Percentiles rank a stretch among this genome's conserved stretches.
phyloP scores from a whole-genome alignment of 2,329 filamentous ascomycete species.

The Fusarium sp. region DNA sequence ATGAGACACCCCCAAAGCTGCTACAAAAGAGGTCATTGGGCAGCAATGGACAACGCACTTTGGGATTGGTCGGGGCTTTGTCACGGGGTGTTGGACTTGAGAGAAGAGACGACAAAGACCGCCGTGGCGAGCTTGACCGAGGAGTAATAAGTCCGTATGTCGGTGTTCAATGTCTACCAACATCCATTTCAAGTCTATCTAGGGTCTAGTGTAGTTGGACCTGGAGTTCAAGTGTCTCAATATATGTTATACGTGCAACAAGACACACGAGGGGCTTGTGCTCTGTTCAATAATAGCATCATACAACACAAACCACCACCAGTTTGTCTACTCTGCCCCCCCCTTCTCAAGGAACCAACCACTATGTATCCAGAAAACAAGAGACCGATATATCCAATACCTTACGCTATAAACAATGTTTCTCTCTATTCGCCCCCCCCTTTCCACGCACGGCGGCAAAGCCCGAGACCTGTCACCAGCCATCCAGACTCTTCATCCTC shows the following conservation, averaged over 20 bases:
- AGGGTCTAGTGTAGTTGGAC: not conserved
- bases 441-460: not conserved
- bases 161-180: not conserved
- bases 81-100: slow-evolving; percentile 19
- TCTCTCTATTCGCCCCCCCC: not conserved
- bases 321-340: not conserved
- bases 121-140: not conserved
- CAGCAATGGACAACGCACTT: slow-evolving; percentile 21
- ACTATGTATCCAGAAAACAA: not conserved
- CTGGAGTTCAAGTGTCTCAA: slow-evolving; percentile 2
- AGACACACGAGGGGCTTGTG: slow-evolving; percentile 11
- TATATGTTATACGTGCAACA: slow-evolving; percentile 26
- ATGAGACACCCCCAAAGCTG: not conserved
- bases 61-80: slow-evolving; percentile 9
- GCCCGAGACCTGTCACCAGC: slow-evolving; percentile 9
- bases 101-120: slow-evolving; percentile 28
- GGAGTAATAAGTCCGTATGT: not conserved
- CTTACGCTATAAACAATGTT: slow-evolving; percentile 14
- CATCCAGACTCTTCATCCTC: not conserved
- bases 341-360: not conserved
- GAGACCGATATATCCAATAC: slow-evolving; percentile 18
- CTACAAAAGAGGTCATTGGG: slow-evolving; percentile 15
- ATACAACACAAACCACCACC: slow-evolving; percentile 12
- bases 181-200: not conserved
- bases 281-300: slow-evolving; percentile 25